Base-by-base conservation (phyloP, 1,284 basidiomycete species). In the Naganishia albida region DNA sequence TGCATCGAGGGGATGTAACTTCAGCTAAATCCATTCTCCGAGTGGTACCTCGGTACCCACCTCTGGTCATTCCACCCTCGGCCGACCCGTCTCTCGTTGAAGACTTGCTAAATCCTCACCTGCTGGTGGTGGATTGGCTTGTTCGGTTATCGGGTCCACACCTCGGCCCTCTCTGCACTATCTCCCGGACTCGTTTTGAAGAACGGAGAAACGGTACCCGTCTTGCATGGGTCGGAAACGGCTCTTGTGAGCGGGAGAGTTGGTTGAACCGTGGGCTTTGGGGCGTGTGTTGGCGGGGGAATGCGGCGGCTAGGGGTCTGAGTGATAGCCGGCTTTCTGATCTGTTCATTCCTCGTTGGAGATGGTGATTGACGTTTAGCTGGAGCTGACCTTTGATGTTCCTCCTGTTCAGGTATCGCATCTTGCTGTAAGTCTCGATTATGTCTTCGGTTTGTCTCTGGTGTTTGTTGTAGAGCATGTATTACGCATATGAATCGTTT, bases 1-100 rank as follows among this genome's bases (percentile, higher is more conserved):
- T 50, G 57, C 16, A 60, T 7, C 16, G 44, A 60, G 57, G 46
- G 57, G 57, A 60, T 60, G 57, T 60, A 60, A 60, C 57, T 50
- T 60, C 57, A 60, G 57, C 57, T 60, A 60, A 60, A 60, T 60
- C 57, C 57, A 60, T 60, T 60, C 57, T 60, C 57, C 57, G 57
- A 60, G 57, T 44, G 46, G 57, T 60, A 60, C 57, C 26, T 60
- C 57, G 57, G 57, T 60, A 40, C 57, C 46, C 57, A 60, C 57
- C 46, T 39, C 23, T 20, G 15, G 46, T 50, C 46, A 60, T 60
- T 60, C 57, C 46, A 60, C 57, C 46, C 20, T 40, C 15, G 34
- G 46, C 18, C 16, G 46, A 60, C 46, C 57, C 2, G 38, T 40
- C 57, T 50, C 38, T 60, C 57, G 57, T 10, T 50, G 57, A 60